Percentiles rank a stretch among this genome's conserved stretches.
These are phyloP conservation scores for Phytopythium boreale DNA, from an alignment of 352 stramenopile species.

Conservation along the genomic window DNA sequence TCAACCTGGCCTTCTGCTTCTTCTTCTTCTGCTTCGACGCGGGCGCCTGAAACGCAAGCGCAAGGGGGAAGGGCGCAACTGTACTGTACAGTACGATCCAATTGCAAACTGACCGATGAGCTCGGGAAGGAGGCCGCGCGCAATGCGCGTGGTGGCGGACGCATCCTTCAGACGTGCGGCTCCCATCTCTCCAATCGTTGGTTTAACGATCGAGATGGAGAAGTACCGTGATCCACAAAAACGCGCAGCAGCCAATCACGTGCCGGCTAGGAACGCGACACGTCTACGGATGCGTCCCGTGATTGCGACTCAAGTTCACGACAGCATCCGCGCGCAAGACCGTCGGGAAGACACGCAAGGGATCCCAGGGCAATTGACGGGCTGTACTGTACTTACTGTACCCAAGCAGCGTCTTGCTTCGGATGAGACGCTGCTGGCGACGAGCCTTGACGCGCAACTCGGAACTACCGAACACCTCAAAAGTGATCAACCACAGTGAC, in stretches of 20 bases:
- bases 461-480: neutral
- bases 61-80: neutral
- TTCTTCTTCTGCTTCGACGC: neutral
- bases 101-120: neutral
- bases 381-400: too few species aligned
- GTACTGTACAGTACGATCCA: neutral
- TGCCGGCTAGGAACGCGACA: neutral
- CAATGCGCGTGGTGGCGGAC: neutral
- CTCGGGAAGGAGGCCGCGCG: neutral
- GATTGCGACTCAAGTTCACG: neutral
- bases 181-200: constrained; percentile 1
- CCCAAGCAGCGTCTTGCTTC: too few species aligned
- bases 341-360: neutral
- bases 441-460: neutral
- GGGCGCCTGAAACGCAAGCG: constrained; percentile 6
- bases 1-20: neutral
- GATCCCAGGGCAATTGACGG: too few species aligned
- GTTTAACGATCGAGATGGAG: neutral
- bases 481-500: neutral
- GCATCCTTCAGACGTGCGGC: constrained; percentile 5
- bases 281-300: neutral
- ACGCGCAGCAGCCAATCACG: neutral
- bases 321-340: neutral
- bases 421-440: neutral
- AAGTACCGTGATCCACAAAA: neutral